A percentile compares a stretch with the other conserved stretches of the same genome.
Conservation (phyloP, 1,284 basidiomycete genomes). For the Malassezia sympodialis region DNA sequence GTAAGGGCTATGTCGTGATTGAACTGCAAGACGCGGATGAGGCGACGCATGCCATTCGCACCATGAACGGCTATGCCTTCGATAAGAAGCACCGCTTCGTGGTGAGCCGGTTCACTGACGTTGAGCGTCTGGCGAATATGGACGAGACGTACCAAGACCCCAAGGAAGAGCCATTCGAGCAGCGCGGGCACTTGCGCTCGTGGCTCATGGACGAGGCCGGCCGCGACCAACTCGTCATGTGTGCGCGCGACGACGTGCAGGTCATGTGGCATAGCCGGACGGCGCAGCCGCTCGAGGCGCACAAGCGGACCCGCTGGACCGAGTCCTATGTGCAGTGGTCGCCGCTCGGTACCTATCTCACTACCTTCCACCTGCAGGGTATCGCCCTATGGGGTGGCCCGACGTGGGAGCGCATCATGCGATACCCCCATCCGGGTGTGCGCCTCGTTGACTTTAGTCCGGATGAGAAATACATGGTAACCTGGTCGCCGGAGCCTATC, state of each 20-base stretch:
- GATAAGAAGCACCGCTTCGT: constrained; percentile 84
- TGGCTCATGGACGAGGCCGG: constrained; percentile 88
- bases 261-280: constrained; percentile 89
- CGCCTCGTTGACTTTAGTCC: constrained; percentile 96
- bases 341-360: constrained; percentile 82
- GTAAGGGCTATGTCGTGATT: constrained; percentile 65
- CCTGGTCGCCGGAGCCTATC: constrained; percentile 94
- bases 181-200: constrained; percentile 87
- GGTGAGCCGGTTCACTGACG: constrained; percentile 83
- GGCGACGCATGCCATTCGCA: constrained; percentile 67
- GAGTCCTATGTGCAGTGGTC: constrained; percentile 98
- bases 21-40: constrained; percentile 73
- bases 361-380: constrained; percentile 89
- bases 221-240: constrained; percentile 91
- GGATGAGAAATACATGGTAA: constrained; percentile 90
- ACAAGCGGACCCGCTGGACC: constrained; percentile 70
- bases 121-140: constrained; percentile 71
- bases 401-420: constrained; percentile 73
- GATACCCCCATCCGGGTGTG: constrained; percentile 89
- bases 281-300: constrained; percentile 71
- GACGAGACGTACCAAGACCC: constrained; percentile 77
- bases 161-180: constrained; percentile 65
- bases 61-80: constrained; percentile 77
- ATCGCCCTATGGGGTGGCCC: constrained; percentile 90
- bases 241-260: constrained; percentile 80